phyloP scores from a whole-genome alignment of 1,284 basidiomycete species.

The Trametes polyzona region DNA sequence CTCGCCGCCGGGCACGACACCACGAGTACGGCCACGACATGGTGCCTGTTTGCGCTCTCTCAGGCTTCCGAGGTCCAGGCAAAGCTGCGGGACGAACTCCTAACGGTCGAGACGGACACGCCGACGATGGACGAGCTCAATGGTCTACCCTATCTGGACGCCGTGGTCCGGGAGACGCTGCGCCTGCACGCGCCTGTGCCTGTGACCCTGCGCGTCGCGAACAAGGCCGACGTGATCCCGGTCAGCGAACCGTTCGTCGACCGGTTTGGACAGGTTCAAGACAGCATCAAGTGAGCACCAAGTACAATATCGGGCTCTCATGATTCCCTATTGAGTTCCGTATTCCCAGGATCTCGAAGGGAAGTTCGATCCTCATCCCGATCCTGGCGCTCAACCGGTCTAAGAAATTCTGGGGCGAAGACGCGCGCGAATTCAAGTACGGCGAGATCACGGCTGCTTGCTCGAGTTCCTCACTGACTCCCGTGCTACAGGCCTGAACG shows the following conservation, averaged over 20 bases:
- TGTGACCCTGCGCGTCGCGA: slow-evolving; percentile 53
- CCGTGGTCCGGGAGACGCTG: slow-evolving; percentile 71
- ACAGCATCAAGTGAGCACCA: slow-evolving; percentile 42
- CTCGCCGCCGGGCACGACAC: slow-evolving; percentile 62
- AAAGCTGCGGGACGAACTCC: slow-evolving; percentile 72
- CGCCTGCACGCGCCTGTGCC: slow-evolving; percentile 69
- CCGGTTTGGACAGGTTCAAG: slow-evolving; percentile 30
- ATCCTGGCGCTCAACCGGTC: slow-evolving; percentile 51
- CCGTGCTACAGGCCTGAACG: slow-evolving; percentile 52
- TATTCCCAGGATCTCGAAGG: slow-evolving; percentile 37
- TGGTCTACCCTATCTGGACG: slow-evolving; percentile 48
- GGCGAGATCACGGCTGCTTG: background rate
- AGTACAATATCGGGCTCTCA: slow-evolving; percentile 34
- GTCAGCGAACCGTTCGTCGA: slow-evolving; percentile 36
- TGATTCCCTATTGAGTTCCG: background rate
- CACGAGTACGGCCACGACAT: slow-evolving; percentile 45
- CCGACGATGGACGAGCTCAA: slow-evolving; percentile 60
- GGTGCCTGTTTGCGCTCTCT: slow-evolving; percentile 70
- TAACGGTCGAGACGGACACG: slow-evolving; percentile 38
- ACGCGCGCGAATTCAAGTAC: slow-evolving; percentile 55
- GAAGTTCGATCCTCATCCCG: slow-evolving; percentile 51
- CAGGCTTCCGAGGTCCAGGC: slow-evolving; percentile 58
- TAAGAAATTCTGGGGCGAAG: slow-evolving; percentile 58
- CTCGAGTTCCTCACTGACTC: background rate
- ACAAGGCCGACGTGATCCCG: slow-evolving; percentile 51